Evolutionary conservation across 2,329 filamentous ascomycete genomes (phyloP), one percentile per base, ranked within the genome.

Genomic region (Fusarium sp.): DNA sequence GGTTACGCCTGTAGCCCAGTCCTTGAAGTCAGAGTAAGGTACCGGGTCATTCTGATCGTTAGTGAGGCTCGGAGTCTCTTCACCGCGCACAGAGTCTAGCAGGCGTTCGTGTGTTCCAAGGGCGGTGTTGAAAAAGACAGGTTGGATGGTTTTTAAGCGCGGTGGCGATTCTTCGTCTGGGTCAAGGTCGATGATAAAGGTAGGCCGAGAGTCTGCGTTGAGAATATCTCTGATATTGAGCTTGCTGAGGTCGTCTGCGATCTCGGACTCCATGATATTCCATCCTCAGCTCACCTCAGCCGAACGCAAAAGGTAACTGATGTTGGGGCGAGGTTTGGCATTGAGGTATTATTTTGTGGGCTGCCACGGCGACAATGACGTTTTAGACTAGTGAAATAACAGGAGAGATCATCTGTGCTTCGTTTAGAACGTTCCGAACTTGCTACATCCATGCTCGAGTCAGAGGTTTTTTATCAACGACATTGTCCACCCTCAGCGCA

Each of bases 221-320:
- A 80, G 71, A 31, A 80, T 57, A n/a, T 80, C 77, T 47, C 90
- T 84, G 11, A 86, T 88, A 7, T 81, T 77, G 15, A 70, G 58
- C 50, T 78, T 77, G 11, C 78, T 78, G 43, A 71, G 56, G 17
- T 69, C 69, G 13, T 64, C 45, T 36, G 54, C 52, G 19, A 52
- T 38, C 15, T 64, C 55, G 22, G 62, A 50, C 47, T 67, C 55
- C 69, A 71, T 71, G 17, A n/a, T 65, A 36, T 13, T 13, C 40
- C 40, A n/a, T 61, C 39, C 33, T 21, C 51, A 33, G 21, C 21
- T 36, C 14, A 17, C 8, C 40, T 7, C 22, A 19, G 19, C 19
- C 19, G 19, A 19, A 19, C 19, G 19, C 19, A 10, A 28, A 44
- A 21, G 24, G 26, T 15, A 31, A 10, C 17, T 59, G 57, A 13